A percentile compares a stretch with the other conserved stretches of the same genome.
phyloP scores from a whole-genome alignment of 2,329 filamentous ascomycete genomes.

The Colletotrichum sidae region DNA sequence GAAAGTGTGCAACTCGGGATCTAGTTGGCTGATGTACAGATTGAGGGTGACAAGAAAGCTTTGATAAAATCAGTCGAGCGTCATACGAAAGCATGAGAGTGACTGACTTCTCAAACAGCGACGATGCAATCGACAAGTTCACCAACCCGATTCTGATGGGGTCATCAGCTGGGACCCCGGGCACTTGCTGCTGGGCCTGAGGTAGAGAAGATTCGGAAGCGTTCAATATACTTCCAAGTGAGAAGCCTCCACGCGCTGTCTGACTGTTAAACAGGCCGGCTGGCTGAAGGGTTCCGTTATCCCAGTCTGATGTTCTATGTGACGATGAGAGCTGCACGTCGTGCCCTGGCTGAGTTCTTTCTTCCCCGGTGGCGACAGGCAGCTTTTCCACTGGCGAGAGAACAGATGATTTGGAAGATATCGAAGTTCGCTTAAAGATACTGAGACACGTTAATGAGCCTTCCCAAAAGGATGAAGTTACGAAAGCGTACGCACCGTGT shows the following conservation, averaged over 20 bases:
- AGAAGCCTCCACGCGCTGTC: slow-evolving; percentile 49
- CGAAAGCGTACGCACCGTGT: slow-evolving; percentile 43
- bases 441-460: neutral
- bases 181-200: neutral
- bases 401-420: neutral
- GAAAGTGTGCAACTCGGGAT: slow-evolving; percentile 51
- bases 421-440: neutral
- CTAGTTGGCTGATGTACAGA: slow-evolving; percentile 54
- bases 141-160: slow-evolving; percentile 15
- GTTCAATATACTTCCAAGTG: slow-evolving; percentile 47
- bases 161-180: neutral
- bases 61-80: neutral
- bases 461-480: no score
- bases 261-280: slow-evolving; percentile 48
- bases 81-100: neutral
- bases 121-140: slow-evolving; percentile 21
- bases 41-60: slow-evolving; percentile 54
- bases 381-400: neutral
- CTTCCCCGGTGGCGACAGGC: neutral
- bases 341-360: no score
- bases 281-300: slow-evolving; percentile 44
- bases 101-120: slow-evolving; percentile 26
- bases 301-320: slow-evolving; percentile 25
- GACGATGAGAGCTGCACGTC: neutral
- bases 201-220: slow-evolving; percentile 3